Base-by-base conservation (phyloP, 305 asterid species). In the Solanum hybrid region DNA sequence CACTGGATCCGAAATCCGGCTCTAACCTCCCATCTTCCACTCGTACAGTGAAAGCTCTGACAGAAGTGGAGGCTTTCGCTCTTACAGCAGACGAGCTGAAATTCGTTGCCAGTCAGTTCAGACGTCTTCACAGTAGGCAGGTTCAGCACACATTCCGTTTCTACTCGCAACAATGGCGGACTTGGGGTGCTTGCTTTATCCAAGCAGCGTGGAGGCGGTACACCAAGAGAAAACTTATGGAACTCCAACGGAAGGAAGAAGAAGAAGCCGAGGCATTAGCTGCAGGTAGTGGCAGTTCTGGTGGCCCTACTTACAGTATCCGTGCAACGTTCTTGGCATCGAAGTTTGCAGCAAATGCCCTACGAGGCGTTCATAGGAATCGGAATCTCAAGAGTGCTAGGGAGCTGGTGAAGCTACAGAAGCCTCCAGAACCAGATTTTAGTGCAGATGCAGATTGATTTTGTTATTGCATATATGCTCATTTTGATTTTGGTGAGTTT, bases 101-200 rank as follows among this genome's bases (percentile, higher is more conserved):
- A 90, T 98, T 98, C 11, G 99, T 98, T 0, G 99, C 99, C 38
- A 92, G 99, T 86, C 99, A 98, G 91, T 97, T 98, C 93, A 93
- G 99, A 90, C 93, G 99, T 90, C 99, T 98, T 60, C 99, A 98
- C 96, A 96, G 99, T 89, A 85, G 98, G 89, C 99, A 98, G 89
- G 99, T 98, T n/a, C 99, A 98, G 78, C 99, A 98, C 94, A 98
- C 99, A 0, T 98, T 98, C 94, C 98, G 99, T 1, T 98, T 98
- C 94, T 97, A 98, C 92, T 98, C 99, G 1, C 99, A 97, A 90
- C 99, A 98, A 88, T 98, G 99, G 99, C 92, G 99, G 78, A 98
- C 99, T 4, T 98, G 99, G 99, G 99, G 98, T 1, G 99, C 99
- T 29, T 96, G 99, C 93, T 98, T 98, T 56, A 96, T 98, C 69